A percentile compares a stretch with the other conserved stretches of the same genome.
Evolutionary conservation across 2,329 filamentous ascomycete species (phyloP).

Genomic region (Bipolaris zeicola): DNA sequence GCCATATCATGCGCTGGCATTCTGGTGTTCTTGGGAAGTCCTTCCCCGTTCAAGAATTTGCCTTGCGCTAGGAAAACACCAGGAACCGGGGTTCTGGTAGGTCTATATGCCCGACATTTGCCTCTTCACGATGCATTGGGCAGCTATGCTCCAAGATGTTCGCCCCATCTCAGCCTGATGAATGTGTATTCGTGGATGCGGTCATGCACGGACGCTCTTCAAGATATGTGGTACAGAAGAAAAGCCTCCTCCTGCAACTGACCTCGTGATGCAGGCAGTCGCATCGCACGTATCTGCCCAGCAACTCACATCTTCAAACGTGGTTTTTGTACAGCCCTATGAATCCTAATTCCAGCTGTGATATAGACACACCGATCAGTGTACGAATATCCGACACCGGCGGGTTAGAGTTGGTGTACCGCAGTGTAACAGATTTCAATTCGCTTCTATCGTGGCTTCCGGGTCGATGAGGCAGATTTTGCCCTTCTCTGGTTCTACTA

Average conservation of each 20-base stretch:
- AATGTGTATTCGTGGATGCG: neutral
- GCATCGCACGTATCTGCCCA: neutral
- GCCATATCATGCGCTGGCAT: neutral
- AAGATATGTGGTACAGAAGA: neutral
- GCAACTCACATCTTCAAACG: neutral
- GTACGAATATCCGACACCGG: no score
- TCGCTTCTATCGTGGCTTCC: neutral
- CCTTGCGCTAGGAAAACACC: neutral
- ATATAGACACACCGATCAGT: no score
- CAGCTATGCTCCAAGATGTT: neutral
- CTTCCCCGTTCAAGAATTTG: neutral
- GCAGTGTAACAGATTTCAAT: neutral
- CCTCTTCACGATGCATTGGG: neutral
- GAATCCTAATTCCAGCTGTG: neutral
- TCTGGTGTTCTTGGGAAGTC: neutral
- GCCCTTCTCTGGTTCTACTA: neutral
- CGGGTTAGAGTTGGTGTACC: neutral
- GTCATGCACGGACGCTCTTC: neutral
- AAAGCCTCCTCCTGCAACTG: neutral
- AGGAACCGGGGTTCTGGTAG: neutral
- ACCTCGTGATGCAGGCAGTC: neutral
- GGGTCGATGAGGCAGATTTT: neutral
- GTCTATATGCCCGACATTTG: neutral
- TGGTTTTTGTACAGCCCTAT: neutral
- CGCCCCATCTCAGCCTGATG: neutral